These are phyloP conservation scores for Perilla frutescens DNA, from an alignment of 257 asterid species.

Conservation along the genomic window DNA sequence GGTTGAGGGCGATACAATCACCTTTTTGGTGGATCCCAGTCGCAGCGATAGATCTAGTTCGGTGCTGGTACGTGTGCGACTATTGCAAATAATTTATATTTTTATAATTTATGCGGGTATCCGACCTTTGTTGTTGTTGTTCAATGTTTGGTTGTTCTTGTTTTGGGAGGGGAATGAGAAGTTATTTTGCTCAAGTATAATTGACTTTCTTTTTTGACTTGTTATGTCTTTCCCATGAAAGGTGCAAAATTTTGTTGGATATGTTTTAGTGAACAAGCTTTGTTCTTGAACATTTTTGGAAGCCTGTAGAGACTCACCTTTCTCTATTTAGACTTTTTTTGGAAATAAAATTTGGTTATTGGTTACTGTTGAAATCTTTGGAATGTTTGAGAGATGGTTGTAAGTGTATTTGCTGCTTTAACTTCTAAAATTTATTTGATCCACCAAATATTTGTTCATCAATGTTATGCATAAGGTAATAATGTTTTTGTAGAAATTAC, in stretches of 20 bases:
- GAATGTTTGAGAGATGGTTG: neutral
- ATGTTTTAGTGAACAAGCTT: conserved; percentile 13
- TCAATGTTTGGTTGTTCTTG: conserved; percentile 14
- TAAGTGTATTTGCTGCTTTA: conserved; percentile 2
- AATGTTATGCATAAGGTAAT: neutral
- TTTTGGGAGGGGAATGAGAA: conserved; percentile 4
- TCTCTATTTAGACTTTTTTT: conserved; percentile 2
- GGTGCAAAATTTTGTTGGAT: neutral
- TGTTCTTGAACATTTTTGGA: too few relatives aligned
- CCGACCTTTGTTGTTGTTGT: conserved; percentile 2
- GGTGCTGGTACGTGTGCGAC: conserved; percentile 52
- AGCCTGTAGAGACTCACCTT: too few relatives aligned
- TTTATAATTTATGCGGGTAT: neutral
- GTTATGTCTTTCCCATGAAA: neutral
- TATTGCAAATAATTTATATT: neutral
- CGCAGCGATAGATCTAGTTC: conserved; percentile 51
- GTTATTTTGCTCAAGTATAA: neutral
- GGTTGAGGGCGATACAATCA: conserved; percentile 75
- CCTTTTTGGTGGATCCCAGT: conserved; percentile 68
- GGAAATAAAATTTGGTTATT: neutral
- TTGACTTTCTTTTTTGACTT: neutral
- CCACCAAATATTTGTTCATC: too few relatives aligned
- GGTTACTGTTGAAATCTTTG: too few relatives aligned
- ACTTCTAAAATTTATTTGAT: neutral
- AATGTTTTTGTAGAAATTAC: too few relatives aligned